Percentiles rank a stretch among this genome's conserved stretches.
phyloP scores from a whole-genome alignment of 306 rosid species.

The Myrica gale region DNA sequence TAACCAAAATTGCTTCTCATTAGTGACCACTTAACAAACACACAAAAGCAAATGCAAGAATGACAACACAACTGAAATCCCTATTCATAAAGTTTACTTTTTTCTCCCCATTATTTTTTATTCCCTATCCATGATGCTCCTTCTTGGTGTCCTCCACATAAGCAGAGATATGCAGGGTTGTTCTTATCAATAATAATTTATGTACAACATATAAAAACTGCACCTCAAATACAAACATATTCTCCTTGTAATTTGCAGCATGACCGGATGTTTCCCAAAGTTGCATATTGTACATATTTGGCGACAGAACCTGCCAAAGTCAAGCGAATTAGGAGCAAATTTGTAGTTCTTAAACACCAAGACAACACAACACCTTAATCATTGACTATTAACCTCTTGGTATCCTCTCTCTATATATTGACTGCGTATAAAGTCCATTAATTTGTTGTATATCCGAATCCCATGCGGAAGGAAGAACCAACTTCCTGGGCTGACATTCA shows the following conservation, averaged over 20 bases:
- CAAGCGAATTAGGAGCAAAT: slow-evolving; percentile 28
- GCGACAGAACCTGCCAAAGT: slow-evolving; percentile 73
- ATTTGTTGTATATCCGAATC: slow-evolving; percentile 71
- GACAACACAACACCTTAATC: slow-evolving; percentile 22
- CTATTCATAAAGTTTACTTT: neutral
- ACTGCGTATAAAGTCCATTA: slow-evolving; percentile 67
- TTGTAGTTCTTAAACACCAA: neutral
- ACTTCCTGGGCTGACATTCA: slow-evolving; percentile 82
- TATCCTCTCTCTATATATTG: slow-evolving; percentile 85
- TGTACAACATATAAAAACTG: slow-evolving; percentile 2
- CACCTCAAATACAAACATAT: slow-evolving; percentile 94
- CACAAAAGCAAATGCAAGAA: neutral
- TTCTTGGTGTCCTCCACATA: neutral
- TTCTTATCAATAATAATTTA: neutral
- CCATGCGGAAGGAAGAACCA: slow-evolving; percentile 98
- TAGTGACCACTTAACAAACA: neutral
- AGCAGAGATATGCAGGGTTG: neutral
- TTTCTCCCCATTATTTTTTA: neutral
- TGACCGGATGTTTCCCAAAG: slow-evolving; percentile 97
- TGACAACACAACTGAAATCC: neutral
- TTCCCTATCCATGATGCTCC: neutral
- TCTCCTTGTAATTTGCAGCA: slow-evolving; percentile 87
- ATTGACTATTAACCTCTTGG: slow-evolving; percentile 64
- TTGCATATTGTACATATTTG: slow-evolving; percentile 91
- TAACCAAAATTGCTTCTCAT: neutral